These are phyloP conservation scores for Vitis vinifera DNA, from an alignment of 164 flowering plant genomes.

Conservation along the genomic window ASM3070453v1 NC_081818.1:9519501-9520000, in stretches of 20 bases:
- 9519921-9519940: too few relatives aligned
- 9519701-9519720: neutral
- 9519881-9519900: too few relatives aligned
- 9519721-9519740: neutral
- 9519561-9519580: neutral
- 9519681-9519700: neutral
- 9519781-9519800: neutral
- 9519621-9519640: neutral
- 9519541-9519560: neutral
- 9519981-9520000: too few relatives aligned
- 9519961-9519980: too few relatives aligned
- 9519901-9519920: too few relatives aligned
- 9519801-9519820: too few relatives aligned
- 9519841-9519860: too few relatives aligned
- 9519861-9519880: too few relatives aligned
- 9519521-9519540: neutral
- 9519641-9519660: neutral
- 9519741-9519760: neutral
- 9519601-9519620: neutral
- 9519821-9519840: too few relatives aligned
- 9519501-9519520: neutral
- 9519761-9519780: neutral
- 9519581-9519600: neutral
- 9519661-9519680: neutral
- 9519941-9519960: too few relatives aligned